These are phyloP conservation scores for Talaromyces marneffei DNA, from an alignment of 2,329 filamentous ascomycete genomes.

Conservation along the genomic window DNA sequence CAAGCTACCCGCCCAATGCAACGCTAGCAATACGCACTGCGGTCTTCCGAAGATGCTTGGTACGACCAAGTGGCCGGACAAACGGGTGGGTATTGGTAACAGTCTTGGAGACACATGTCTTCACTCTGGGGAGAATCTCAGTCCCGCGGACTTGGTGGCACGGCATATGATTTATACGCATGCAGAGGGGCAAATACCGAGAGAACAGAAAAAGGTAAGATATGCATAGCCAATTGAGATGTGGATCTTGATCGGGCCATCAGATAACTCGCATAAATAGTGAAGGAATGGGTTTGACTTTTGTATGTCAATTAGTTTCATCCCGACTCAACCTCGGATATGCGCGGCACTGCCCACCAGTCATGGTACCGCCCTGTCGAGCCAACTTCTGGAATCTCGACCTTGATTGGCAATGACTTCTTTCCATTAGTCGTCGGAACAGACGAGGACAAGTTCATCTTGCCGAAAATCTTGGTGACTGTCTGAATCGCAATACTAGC, in stretches of 20 bases:
- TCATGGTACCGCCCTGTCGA: constrained; percentile 40
- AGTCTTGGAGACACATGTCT: background rate
- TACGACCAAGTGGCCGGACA: background rate
- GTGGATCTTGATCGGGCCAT: background rate
- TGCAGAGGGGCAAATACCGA: background rate
- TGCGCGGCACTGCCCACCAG: constrained; percentile 39
- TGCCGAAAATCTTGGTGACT: constrained; percentile 51
- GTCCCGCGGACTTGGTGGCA: background rate
- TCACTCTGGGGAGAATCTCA: background rate
- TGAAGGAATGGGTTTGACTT: background rate
- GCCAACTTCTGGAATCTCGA: constrained; percentile 35
- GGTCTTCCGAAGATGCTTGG: background rate
- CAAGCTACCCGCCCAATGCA: background rate
- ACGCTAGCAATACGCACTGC: background rate
- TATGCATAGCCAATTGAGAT: background rate
- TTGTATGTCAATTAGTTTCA: background rate
- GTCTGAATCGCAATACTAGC: constrained; percentile 59
- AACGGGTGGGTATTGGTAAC: background rate
- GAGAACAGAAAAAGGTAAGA: background rate
- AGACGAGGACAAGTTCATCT: background rate
- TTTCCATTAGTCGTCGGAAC: background rate
- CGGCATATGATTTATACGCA: background rate
- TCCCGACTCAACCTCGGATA: constrained; percentile 5
- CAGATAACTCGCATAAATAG: too few species aligned
- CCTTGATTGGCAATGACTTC: constrained; percentile 23